phyloP scores from a whole-genome alignment of 2,329 filamentous ascomycete species.

The Colletotrichum sp. region DNA sequence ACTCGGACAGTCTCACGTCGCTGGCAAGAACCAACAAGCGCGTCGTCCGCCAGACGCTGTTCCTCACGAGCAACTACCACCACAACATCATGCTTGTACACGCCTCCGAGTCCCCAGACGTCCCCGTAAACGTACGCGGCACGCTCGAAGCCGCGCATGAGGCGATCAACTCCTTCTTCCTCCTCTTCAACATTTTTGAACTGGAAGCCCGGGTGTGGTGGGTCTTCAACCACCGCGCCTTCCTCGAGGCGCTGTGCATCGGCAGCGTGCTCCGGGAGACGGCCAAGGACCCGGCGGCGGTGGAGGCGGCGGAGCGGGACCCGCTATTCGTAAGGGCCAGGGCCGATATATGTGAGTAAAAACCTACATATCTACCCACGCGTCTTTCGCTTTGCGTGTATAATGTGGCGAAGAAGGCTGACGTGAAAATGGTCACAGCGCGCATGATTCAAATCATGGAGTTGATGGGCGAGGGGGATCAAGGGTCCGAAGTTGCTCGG shows the following conservation, averaged over 20 bases:
- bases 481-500: slow-evolving; percentile 63
- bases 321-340: slow-evolving; percentile 65
- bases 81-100: slow-evolving; percentile 84
- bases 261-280: slow-evolving; percentile 63
- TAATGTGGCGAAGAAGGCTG: background rate
- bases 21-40: slow-evolving; percentile 67
- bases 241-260: slow-evolving; percentile 76
- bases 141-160: slow-evolving; percentile 79
- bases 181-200: slow-evolving; percentile 72
- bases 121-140: slow-evolving; percentile 69
- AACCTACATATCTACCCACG: background rate
- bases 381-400: background rate
- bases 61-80: slow-evolving; percentile 82
- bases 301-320: slow-evolving; percentile 54
- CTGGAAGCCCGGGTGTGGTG: slow-evolving; percentile 81
- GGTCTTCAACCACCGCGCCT: slow-evolving; percentile 83
- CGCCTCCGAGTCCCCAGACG: slow-evolving; percentile 69
- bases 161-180: slow-evolving; percentile 76
- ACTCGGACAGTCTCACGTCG: slow-evolving; percentile 62
- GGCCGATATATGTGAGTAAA: slow-evolving; percentile 63
- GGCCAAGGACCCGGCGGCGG: slow-evolving; percentile 47
- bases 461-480: slow-evolving; percentile 57
- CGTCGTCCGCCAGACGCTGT: slow-evolving; percentile 75
- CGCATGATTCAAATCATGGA: slow-evolving; percentile 71
- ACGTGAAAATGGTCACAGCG: slow-evolving; percentile 36